Percentiles rank a stretch among this genome's conserved stretches.
Evolutionary conservation across 257 asterid species (phyloP).

Genomic region (Asclepias syriaca): DNA sequence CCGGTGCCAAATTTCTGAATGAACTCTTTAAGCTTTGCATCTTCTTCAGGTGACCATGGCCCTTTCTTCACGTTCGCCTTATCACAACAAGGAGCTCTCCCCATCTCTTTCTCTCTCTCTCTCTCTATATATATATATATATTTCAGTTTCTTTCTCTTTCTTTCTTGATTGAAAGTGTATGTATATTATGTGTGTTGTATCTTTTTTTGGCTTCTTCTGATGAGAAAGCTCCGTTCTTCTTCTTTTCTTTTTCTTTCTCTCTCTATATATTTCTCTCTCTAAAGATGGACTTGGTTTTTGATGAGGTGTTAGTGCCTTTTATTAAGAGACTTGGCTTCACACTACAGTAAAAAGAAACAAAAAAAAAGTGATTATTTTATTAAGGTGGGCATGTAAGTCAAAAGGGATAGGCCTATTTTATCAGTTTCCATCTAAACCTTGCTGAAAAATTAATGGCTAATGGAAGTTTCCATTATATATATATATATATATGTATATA

Average conservation of each 20-base stretch:
- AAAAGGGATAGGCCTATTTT: slow-evolving; percentile 30
- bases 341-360: slow-evolving; percentile 6
- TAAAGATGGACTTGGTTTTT: slow-evolving; percentile 11
- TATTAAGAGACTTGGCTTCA: slow-evolving; percentile 24
- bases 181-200: slow-evolving; percentile 1
- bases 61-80: slow-evolving; percentile 90
- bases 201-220: slow-evolving; percentile 10
- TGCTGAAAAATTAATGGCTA: slow-evolving; percentile 3
- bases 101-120: slow-evolving; percentile 42
- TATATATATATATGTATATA: too few relatives aligned
- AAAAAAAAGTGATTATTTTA: slow-evolving; percentile 13
- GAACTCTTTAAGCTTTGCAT: slow-evolving; percentile 75
- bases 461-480: slow-evolving; percentile 20
- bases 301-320: slow-evolving; percentile 21
- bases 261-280: slow-evolving; percentile 9
- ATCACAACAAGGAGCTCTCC: slow-evolving; percentile 96
- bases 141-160: slow-evolving; percentile 14
- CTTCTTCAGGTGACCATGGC: slow-evolving; percentile 98
- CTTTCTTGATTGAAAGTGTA: neutral
- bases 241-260: slow-evolving; percentile 6
- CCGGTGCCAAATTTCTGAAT: slow-evolving; percentile 71
- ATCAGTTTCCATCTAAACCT: slow-evolving; percentile 11
- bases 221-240: slow-evolving; percentile 16
- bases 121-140: slow-evolving; percentile 4
- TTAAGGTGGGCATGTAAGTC: slow-evolving; percentile 30